A percentile compares a stretch with the other conserved stretches of the same genome.
Evolutionary conservation across 352 stramenopile genomes (phyloP).

Genomic region (Globisporangium middletonii): DNA sequence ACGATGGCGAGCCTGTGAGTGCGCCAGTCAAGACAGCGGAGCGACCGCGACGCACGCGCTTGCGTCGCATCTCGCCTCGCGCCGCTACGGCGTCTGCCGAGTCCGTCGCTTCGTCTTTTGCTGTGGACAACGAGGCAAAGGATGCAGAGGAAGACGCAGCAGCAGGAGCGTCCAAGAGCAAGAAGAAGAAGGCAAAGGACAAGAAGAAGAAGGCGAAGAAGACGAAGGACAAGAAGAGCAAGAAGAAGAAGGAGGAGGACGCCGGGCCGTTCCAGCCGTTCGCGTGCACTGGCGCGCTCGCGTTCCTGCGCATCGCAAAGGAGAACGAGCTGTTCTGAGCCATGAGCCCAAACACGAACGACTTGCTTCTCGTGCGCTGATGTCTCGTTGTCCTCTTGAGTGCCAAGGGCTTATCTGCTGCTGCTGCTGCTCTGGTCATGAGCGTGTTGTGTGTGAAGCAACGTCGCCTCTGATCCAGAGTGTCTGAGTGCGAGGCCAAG

Average conservation of each 20-base stretch:
- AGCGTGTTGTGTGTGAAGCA: no score
- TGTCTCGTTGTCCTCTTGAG: no score
- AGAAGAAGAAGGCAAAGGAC: conserved; percentile 1
- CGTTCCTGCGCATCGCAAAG: conserved; percentile 55
- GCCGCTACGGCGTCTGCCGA: background rate
- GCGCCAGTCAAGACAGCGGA: conserved; percentile 9
- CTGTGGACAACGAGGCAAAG: background rate
- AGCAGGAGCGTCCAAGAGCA: background rate
- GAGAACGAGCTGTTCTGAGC: conserved; percentile 71
- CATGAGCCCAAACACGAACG: background rate
- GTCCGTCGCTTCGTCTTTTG: no score
- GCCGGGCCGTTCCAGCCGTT: conserved; percentile 43
- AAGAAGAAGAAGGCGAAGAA: conserved; percentile 8
- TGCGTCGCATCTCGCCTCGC: background rate
- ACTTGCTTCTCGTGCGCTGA: background rate
- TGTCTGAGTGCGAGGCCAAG: no score
- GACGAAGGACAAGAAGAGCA: conserved; percentile 21
- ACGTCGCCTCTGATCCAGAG: no score
- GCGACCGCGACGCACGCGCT: background rate
- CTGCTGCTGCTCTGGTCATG: no score
- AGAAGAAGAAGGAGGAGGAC: conserved; percentile 18
- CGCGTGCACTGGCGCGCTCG: conserved; percentile 57
- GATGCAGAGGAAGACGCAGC: background rate
- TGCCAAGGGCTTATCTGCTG: no score
- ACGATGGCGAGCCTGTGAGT: conserved; percentile 12